phyloP scores from a whole-genome alignment of 176 grass and related monocot species.

The Aegilops umbellulata region DNA sequence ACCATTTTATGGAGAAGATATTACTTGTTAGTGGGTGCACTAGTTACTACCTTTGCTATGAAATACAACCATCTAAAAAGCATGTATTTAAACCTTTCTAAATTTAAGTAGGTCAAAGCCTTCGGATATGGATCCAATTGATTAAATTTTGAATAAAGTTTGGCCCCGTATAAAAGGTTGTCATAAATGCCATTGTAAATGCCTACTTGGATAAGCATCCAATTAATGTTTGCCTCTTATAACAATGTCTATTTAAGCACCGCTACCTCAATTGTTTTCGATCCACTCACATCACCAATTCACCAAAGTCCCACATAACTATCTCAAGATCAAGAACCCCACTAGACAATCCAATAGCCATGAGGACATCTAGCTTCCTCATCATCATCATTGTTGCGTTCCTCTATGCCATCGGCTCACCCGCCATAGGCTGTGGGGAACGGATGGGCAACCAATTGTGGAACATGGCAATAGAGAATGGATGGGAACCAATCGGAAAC shows the following conservation, averaged over 20 bases:
- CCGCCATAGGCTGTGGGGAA: not conserved
- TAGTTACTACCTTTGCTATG: not conserved
- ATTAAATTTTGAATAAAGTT: not conserved
- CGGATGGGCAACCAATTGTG: not conserved
- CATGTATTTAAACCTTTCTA: not conserved
- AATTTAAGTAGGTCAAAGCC: not conserved
- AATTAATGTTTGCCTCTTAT: not conserved
- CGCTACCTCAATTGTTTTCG: not conserved
- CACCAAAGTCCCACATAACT: not conserved
- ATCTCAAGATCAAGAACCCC: not conserved
- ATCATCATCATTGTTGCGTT: not conserved
- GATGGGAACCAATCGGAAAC: slow-evolving; percentile 29
- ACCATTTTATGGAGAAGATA: not conserved
- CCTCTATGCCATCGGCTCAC: not conserved
- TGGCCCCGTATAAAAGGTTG: not conserved
- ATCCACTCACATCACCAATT: not conserved
- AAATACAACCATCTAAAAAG: not conserved
- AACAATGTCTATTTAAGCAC: not conserved
- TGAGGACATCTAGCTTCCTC: not conserved
- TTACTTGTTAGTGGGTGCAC: not conserved
- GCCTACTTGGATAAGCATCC: not conserved
- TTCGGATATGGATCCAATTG: not conserved
- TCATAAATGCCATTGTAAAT: not conserved
- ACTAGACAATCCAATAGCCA: not conserved
- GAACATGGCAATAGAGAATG: not conserved